Percentiles rank a stretch among this genome's conserved stretches.
These are phyloP conservation scores for Colletotrichum somersetense DNA, from an alignment of 2,329 filamentous ascomycete genomes.

Conservation along the genomic window DNA sequence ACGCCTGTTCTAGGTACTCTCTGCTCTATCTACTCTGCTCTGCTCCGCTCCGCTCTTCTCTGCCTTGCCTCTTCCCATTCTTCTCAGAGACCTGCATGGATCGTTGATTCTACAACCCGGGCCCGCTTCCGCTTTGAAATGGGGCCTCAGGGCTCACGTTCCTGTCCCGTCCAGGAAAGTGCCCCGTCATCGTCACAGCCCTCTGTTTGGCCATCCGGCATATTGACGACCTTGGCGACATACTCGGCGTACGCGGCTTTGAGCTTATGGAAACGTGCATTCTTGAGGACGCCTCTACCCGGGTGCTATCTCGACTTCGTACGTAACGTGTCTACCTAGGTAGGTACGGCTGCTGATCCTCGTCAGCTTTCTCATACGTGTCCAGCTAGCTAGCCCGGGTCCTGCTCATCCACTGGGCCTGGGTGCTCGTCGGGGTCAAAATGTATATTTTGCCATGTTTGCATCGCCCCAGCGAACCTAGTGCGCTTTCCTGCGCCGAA, in stretches of 20 bases:
- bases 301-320: neutral
- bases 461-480: slow-evolving; percentile 10
- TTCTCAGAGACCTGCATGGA: neutral
- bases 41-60: too few species aligned
- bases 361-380: neutral
- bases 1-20: neutral
- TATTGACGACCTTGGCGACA: neutral
- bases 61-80: neutral
- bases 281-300: neutral
- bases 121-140: neutral
- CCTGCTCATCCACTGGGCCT: neutral
- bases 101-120: neutral
- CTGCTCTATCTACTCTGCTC: neutral
- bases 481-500: slow-evolving; percentile 18
- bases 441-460: neutral
- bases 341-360: too few species aligned
- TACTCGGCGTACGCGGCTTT: neutral
- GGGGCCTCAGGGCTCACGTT: neutral
- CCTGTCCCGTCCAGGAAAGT: neutral
- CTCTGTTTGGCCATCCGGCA: neutral
- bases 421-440: neutral
- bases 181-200: neutral
- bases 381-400: neutral
- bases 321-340: neutral
- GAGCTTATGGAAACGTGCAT: neutral